Evolutionary conservation across 345 rosid species (phyloP).

Genomic region (Microthlaspi erraticum): DNA sequence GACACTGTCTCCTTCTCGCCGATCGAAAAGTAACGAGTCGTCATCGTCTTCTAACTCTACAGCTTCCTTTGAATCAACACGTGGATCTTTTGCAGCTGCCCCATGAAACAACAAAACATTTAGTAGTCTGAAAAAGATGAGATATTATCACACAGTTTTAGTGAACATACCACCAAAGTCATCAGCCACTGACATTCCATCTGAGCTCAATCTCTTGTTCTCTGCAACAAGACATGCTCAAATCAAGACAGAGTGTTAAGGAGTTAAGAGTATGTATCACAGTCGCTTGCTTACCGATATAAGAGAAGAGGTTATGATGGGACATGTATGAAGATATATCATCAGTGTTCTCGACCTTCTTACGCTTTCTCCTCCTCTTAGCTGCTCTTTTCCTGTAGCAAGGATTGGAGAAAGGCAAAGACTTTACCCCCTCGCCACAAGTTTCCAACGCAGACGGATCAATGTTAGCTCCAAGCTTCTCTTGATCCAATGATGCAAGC

Average conservation of each 20-base stretch:
- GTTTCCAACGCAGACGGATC: slow-evolving; percentile 57
- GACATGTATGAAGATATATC: slow-evolving; percentile 64
- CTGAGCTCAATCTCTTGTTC: slow-evolving; percentile 64
- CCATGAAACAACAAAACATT: slow-evolving; percentile 34
- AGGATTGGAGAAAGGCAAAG: slow-evolving; percentile 68
- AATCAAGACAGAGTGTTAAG: slow-evolving; percentile 1
- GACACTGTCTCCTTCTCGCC: slow-evolving; percentile 54
- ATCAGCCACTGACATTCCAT: slow-evolving; percentile 58
- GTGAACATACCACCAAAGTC: slow-evolving; percentile 55
- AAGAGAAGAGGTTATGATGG: slow-evolving; percentile 70
- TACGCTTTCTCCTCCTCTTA: slow-evolving; percentile 76
- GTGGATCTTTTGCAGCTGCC: slow-evolving; percentile 53
- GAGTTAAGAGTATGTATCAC: slow-evolving; percentile 5
- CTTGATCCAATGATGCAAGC: slow-evolving; percentile 55
- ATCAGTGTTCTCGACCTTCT: slow-evolving; percentile 65
- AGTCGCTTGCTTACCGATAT: slow-evolving; percentile 57
- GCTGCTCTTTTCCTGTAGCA: slow-evolving; percentile 55
- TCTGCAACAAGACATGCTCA: slow-evolving; percentile 53
- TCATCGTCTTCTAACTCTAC: slow-evolving; percentile 47
- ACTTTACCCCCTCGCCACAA: slow-evolving; percentile 61
- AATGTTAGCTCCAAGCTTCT: slow-evolving; percentile 47
- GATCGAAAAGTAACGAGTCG: slow-evolving; percentile 49
- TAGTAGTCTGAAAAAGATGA: slow-evolving; percentile 23
- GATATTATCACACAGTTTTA: background rate
- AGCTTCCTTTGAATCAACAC: slow-evolving; percentile 46